These are phyloP conservation scores for Coemansia sp. DNA, from an alignment of 192 early-diverging fungal species.

Conservation along the genomic window DNA sequence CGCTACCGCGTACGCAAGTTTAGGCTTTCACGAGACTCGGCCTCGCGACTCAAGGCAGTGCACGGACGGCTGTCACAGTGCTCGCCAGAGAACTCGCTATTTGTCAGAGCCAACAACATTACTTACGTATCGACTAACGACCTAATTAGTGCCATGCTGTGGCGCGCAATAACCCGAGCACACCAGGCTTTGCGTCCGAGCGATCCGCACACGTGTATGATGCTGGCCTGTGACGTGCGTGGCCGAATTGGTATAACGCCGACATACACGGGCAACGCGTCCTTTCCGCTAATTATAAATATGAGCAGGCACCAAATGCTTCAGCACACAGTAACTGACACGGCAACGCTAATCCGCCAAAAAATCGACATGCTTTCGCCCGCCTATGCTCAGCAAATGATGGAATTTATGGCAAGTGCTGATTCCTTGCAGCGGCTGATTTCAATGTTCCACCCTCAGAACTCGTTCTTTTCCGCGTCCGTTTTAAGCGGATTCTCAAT, in stretches of 20 bases:
- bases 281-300: slow-evolving; percentile 30
- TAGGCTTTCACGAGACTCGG: neutral
- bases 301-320: slow-evolving; percentile 9
- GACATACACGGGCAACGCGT: slow-evolving; percentile 34
- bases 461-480: slow-evolving; percentile 34
- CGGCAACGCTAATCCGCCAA: slow-evolving; percentile 25
- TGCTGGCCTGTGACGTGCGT: slow-evolving; percentile 36
- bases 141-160: slow-evolving; percentile 23
- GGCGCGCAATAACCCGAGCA: slow-evolving; percentile 36
- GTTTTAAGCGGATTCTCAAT: slow-evolving; percentile 18
- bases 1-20: slow-evolving; percentile 6
- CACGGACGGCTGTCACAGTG: slow-evolving; percentile 7
- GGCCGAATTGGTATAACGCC: slow-evolving; percentile 10
- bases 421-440: slow-evolving; percentile 7
- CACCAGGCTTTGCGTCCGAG: slow-evolving; percentile 1
- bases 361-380: slow-evolving; percentile 7
- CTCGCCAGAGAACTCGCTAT: neutral
- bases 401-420: slow-evolving; percentile 9
- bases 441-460: slow-evolving; percentile 19
- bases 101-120: slow-evolving; percentile 1
- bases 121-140: slow-evolving; percentile 34
- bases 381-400: slow-evolving; percentile 2
- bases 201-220: slow-evolving; percentile 33
- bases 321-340: slow-evolving; percentile 19
- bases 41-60: slow-evolving; percentile 8